Evolutionary conservation across 2,329 filamentous ascomycete genomes (phyloP).

Genomic region (Calonectria hongkongensis): DNA sequence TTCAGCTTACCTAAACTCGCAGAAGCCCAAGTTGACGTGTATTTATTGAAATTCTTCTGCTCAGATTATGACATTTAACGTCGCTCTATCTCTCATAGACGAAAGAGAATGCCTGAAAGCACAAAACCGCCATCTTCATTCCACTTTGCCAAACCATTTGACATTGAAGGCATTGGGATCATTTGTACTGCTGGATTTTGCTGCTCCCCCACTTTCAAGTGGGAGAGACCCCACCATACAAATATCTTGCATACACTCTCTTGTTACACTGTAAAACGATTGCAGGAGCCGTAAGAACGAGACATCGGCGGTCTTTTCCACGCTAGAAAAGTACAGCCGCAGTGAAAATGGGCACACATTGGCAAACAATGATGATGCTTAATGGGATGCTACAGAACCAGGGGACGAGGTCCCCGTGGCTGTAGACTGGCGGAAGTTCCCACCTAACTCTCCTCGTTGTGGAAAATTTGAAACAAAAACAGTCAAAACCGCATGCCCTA

Average conservation of each 20-base stretch:
- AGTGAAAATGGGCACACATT: not conserved
- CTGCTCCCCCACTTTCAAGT: not conserved
- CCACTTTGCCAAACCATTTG: not conserved
- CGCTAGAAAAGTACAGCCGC: slow-evolving; percentile 8
- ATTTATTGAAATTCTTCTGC: not conserved
- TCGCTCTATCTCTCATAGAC: not conserved
- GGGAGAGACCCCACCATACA: slow-evolving; percentile 11
- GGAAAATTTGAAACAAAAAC: not conserved
- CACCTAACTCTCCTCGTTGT: not conserved
- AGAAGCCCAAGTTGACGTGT: not conserved
- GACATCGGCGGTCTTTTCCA: not conserved
- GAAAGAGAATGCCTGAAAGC: not conserved
- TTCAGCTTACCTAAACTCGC: no score
- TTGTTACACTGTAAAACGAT: slow-evolving; percentile 15
- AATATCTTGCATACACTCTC: slow-evolving; percentile 1
- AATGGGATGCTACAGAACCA: not conserved
- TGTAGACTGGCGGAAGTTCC: not conserved
- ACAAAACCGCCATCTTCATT: not conserved
- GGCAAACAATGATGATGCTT: not conserved
- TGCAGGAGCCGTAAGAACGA: slow-evolving; percentile 4
- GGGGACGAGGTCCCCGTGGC: not conserved
- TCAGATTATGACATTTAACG: not conserved
- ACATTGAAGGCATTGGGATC: slow-evolving; percentile 11
- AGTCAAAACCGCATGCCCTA: not conserved
- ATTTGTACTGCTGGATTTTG: slow-evolving; percentile 11